Conservation (phyloP, 495 filamentous ascomycete species). For the Filosporella fistucella region DNA sequence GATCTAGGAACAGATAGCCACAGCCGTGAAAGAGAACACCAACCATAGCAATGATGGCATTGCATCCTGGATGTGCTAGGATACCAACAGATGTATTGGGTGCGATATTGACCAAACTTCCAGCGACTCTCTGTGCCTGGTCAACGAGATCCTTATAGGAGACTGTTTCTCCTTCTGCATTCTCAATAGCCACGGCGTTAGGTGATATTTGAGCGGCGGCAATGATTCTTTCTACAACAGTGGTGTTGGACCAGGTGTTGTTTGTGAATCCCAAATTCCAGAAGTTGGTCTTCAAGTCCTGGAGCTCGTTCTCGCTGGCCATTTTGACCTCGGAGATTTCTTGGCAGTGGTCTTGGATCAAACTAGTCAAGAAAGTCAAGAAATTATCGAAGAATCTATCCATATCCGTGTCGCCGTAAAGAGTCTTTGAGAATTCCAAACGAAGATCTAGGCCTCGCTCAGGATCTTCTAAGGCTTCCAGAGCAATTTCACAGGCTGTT, state of each 20-base stretch:
- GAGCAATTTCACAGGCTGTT: not conserved
- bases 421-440: conserved; percentile 21
- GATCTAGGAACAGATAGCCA: not conserved
- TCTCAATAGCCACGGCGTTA: not conserved
- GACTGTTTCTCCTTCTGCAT: not conserved
- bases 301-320: not conserved
- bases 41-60: not conserved
- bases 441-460: conserved; percentile 14
- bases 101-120: not conserved
- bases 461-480: not conserved
- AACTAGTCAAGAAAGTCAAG: conserved; percentile 21
- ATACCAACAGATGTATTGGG: not conserved
- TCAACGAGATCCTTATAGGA: not conserved
- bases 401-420: conserved; percentile 28
- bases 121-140: not conserved
- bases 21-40: not conserved
- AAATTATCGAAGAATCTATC: conserved; percentile 30
- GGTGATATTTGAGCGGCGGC: not conserved
- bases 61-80: not conserved
- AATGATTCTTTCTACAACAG: not conserved
- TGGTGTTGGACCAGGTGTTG: not conserved
- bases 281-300: not conserved
- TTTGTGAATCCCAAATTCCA: not conserved
- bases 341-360: conserved; percentile 28
- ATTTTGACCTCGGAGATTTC: conserved; percentile 16